Percentiles rank a stretch among this genome's conserved stretches.
Conservation (phyloP, 2,329 filamentous ascomycete species). For the Aspergillus ibericus region DNA sequence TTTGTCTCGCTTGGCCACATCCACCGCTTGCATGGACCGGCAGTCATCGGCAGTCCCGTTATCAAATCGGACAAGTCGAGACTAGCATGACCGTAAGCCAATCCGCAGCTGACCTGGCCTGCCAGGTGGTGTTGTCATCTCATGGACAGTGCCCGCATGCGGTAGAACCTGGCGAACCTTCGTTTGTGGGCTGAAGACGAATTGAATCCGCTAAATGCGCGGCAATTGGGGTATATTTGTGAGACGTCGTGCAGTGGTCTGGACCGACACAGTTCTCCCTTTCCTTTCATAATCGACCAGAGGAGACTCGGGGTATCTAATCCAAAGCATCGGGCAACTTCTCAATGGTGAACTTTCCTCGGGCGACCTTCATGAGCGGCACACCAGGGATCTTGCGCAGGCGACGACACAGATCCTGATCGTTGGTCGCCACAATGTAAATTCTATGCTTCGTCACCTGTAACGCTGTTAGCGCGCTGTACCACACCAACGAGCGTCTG, state of each 20-base stretch:
- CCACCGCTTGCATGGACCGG: background rate
- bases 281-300: background rate
- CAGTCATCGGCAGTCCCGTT: background rate
- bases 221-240: background rate
- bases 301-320: slow-evolving; percentile 4
- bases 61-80: background rate
- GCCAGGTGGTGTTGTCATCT: background rate
- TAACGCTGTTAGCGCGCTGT: background rate
- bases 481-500: too few relatives aligned
- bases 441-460: slow-evolving; percentile 65
- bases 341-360: slow-evolving; percentile 94
- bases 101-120: background rate
- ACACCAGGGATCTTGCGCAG: slow-evolving; percentile 77
- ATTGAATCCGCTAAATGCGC: background rate
- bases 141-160: background rate
- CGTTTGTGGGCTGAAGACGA: background rate
- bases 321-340: slow-evolving; percentile 81
- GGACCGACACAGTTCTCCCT: background rate
- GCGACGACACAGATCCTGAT: slow-evolving; percentile 75
- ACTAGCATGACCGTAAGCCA: background rate
- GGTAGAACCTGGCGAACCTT: background rate
- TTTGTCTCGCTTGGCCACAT: background rate
- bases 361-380: slow-evolving; percentile 72
- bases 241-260: background rate
- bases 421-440: slow-evolving; percentile 72